Percentiles rank a stretch among this genome's conserved stretches.
phyloP scores from a whole-genome alignment of 2,329 filamentous ascomycete species.

The Graphilbum fragrans region DNA sequence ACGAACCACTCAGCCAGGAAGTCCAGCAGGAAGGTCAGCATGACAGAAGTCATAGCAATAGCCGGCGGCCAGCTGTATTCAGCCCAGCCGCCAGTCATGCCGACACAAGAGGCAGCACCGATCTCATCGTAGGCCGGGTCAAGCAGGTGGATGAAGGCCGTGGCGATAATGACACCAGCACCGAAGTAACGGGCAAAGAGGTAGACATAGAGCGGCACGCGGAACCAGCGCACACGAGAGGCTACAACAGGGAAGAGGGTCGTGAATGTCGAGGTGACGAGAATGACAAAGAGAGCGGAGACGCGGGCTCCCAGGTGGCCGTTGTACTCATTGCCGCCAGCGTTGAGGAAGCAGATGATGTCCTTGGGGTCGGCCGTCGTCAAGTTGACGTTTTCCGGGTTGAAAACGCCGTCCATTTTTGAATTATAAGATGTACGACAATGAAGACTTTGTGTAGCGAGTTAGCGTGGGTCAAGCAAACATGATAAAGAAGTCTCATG shows the following conservation, averaged over 20 bases:
- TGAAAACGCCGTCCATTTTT: conserved; percentile 11
- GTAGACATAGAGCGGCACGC: conserved; percentile 53
- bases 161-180: conserved; percentile 86
- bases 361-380: conserved; percentile 25
- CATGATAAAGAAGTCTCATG: no score
- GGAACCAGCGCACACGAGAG: conserved; percentile 39
- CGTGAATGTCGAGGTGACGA: conserved; percentile 46
- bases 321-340: conserved; percentile 37
- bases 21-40: conserved; percentile 82
- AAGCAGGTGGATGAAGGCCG: conserved; percentile 83
- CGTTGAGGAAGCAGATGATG: conserved; percentile 37
- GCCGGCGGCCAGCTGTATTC: conserved; percentile 73
- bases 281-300: conserved; percentile 64
- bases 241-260: conserved; percentile 59
- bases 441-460: no score
- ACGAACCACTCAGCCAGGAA: conserved; percentile 70
- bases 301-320: conserved; percentile 52
- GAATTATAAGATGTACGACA: no score
- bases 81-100: conserved; percentile 41
- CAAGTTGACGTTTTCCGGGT: conserved; percentile 30
- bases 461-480: no score
- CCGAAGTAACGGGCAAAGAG: conserved; percentile 86
- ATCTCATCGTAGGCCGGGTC: conserved; percentile 69
- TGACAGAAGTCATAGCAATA: conserved; percentile 76
- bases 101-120: conserved; percentile 24